Conservation (phyloP, 2,329 filamentous ascomycete genomes). For the Stagonosporopsis tanaceti region DNA sequence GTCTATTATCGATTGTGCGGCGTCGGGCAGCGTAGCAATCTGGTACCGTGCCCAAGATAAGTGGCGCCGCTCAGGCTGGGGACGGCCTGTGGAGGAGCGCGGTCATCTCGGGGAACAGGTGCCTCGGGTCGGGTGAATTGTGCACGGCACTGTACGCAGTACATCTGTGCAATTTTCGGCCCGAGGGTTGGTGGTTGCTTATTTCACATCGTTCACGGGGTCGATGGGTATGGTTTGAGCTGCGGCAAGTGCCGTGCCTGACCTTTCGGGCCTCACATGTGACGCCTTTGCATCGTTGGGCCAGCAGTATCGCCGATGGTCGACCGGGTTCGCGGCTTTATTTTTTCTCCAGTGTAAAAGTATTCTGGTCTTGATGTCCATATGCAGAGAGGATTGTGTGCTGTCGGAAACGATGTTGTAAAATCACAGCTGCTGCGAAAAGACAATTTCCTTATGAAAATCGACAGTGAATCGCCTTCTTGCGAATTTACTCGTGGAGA, state of each 20-base stretch:
- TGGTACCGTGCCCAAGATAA: conserved; percentile 11
- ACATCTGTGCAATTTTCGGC: not conserved
- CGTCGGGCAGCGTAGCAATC: conserved; percentile 3
- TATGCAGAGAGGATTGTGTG: too few species aligned
- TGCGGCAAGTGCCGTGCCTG: not conserved
- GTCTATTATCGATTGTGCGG: conserved; percentile 4
- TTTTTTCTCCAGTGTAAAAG: not conserved
- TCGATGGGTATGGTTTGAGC: not conserved
- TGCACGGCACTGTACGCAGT: not conserved
- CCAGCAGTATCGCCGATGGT: not conserved
- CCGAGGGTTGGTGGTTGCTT: not conserved
- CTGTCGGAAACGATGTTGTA: too few species aligned
- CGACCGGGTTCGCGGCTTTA: not conserved
- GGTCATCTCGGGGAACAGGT: conserved; percentile 9
- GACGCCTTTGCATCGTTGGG: not conserved
- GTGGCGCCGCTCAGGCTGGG: conserved; percentile 8
- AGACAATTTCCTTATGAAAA: too few species aligned
- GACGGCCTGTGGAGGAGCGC: conserved; percentile 10
- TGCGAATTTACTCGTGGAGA: too few species aligned
- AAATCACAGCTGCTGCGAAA: too few species aligned
- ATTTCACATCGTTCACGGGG: not conserved
- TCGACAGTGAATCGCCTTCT: too few species aligned
- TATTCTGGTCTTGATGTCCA: not conserved
- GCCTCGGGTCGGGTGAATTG: conserved; percentile 2
- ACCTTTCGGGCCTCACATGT: not conserved